Percentiles rank a stretch among this genome's conserved stretches.
phyloP scores from a whole-genome alignment of 768 basidiomycete genomes.

The Sporobolomyces pararoseus region DNA sequence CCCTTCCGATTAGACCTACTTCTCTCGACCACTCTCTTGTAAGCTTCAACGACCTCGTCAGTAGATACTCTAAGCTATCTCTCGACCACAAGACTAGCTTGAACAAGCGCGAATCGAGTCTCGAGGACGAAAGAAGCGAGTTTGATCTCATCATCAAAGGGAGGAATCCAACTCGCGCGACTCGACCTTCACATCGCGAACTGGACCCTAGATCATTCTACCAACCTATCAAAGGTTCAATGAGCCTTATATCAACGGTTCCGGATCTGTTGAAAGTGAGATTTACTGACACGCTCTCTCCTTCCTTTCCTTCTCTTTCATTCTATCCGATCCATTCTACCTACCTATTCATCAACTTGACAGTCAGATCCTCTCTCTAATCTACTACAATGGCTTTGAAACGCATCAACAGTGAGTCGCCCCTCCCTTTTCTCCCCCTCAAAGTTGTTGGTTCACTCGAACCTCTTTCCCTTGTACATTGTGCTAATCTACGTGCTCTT shows the following conservation, averaged over 20 bases:
- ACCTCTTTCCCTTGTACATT: background rate
- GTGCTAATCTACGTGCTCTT: conserved; percentile 6
- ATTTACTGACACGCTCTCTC: conserved; percentile 14
- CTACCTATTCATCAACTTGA: background rate
- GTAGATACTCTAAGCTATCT: too few relatives aligned
- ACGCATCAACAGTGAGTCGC: conserved; percentile 93
- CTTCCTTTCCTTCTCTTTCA: background rate
- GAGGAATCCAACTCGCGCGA: too few relatives aligned
- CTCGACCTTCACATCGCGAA: too few relatives aligned
- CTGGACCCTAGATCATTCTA: too few relatives aligned
- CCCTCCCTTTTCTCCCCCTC: background rate
- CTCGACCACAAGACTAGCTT: too few relatives aligned
- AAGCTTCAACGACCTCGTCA: background rate
- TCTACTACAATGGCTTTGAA: conserved; percentile 75
- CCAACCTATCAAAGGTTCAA: too few relatives aligned
- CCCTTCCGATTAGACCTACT: too few relatives aligned
- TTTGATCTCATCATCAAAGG: too few relatives aligned
- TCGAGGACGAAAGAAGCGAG: too few relatives aligned
- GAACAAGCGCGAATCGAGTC: too few relatives aligned
- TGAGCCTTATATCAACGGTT: too few relatives aligned
- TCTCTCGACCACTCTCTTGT: background rate
- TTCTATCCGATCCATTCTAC: background rate
- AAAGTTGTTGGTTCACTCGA: background rate
- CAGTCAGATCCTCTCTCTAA: background rate
- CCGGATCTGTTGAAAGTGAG: background rate